Conservation (phyloP, 805 yeast genomes). For the Dipodascopsis tothii region DNA sequence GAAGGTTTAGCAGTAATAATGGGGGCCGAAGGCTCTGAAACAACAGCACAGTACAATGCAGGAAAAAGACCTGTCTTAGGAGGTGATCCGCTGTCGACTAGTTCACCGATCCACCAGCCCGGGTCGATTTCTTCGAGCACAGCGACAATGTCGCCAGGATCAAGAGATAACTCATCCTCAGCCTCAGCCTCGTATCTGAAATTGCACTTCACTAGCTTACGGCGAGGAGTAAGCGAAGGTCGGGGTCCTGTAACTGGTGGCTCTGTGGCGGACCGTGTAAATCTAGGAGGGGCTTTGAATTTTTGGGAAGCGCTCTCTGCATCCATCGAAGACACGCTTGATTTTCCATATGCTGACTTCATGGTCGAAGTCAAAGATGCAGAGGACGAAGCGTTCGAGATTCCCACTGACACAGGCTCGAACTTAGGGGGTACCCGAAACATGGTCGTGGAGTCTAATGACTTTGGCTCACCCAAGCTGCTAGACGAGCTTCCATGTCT, state of each 20-base stretch:
- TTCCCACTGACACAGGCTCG: background rate
- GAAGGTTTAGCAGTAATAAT: slow-evolving; percentile 10
- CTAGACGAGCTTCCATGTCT: no score
- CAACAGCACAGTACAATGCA: slow-evolving; percentile 21
- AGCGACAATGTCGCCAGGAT: slow-evolving; percentile 21
- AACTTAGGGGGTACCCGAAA: background rate
- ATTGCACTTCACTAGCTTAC: slow-evolving; percentile 20
- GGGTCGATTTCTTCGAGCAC: slow-evolving; percentile 22
- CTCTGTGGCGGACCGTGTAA: slow-evolving; percentile 16
- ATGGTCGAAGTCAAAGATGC: background rate
- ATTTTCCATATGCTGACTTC: background rate
- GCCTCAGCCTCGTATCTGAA: slow-evolving; percentile 22
- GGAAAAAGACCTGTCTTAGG: slow-evolving; percentile 23
- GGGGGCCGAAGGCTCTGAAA: slow-evolving; percentile 12
- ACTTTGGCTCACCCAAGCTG: no score
- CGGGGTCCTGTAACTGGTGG: slow-evolving; percentile 19
- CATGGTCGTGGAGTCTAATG: no score
- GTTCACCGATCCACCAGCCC: slow-evolving; percentile 25
- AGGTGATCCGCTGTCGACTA: slow-evolving; percentile 5
- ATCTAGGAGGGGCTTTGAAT: slow-evolving; percentile 13
- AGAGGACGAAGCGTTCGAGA: background rate
- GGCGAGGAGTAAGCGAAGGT: slow-evolving; percentile 10
- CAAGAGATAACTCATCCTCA: slow-evolving; percentile 22
- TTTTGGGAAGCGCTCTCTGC: background rate
- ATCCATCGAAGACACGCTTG: background rate